Base-by-base conservation (phyloP, 352 stramenopile genomes). In the Phytophthora palmivora region DNA sequence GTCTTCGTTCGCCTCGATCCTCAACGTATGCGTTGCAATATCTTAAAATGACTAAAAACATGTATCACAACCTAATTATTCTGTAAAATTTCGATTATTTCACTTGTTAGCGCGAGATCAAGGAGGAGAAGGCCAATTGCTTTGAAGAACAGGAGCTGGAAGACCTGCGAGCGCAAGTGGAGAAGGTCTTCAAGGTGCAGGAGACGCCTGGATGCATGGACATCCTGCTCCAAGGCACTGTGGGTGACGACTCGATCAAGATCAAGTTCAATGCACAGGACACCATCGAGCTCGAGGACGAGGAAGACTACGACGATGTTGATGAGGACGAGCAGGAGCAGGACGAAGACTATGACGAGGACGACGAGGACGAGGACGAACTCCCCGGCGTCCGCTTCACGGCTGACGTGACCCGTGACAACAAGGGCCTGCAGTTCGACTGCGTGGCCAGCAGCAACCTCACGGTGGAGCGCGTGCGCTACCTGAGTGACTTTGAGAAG, bases 51-150 rank as follows among this genome's bases (percentile, higher is more conserved):
- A 6, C 7, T 37, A 33, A n/a, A 41, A 50, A 33, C 15, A 6
- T 15, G 5, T n/a, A 5, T 12, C 21, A 43, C 11, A 33, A 41
- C 7, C 15, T 50, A 36, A 6, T 50, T 33, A 36, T 36, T 30
- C 1, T 11, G 0, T 34, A 42, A 28, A 16, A n/a, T 12, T n/a
- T n/a, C n/a, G 24, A 6, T 28, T 61, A 14, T 34, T 51, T 38
- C 43, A 28, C 24, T 3, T 6, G 6, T 28, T 28, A 90, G 81
- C 86, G 86, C 19, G 86, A 95, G 70, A 72, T 93, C 22, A 66
- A 79, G 19, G 84, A 95, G 55, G 84, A 93, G 65, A 95, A 93
- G 74, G 84, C 76, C 65, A 95, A 95, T 74, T 90, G 78, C 73
- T 89, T 91, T 50, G 84, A 92, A 34, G 77, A 78, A 38, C 68